Conservation (phyloP, 805 yeast species). For the Starmerella potacharoeniae region DNA sequence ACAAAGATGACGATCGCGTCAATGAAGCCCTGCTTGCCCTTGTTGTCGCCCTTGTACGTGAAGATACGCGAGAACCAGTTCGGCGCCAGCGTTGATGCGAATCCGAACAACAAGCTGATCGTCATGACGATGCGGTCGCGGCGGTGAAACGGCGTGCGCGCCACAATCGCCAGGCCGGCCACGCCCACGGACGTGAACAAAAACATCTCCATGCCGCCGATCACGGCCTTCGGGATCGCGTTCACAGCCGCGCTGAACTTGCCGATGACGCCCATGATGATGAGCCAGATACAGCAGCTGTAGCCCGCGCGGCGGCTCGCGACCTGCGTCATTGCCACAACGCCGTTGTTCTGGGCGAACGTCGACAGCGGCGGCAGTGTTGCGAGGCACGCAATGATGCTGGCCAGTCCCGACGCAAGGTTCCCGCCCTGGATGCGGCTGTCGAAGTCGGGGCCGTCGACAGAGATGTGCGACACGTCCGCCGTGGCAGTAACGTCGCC, state of each 20-base stretch:
- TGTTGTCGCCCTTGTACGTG: slow-evolving; percentile 51
- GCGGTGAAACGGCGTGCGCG: slow-evolving; percentile 45
- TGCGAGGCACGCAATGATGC: slow-evolving; percentile 62
- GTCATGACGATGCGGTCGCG: slow-evolving; percentile 66
- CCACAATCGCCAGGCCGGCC: slow-evolving; percentile 58
- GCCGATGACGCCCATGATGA: slow-evolving; percentile 78
- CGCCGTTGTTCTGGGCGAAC: slow-evolving; percentile 93
- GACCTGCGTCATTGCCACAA: slow-evolving; percentile 81
- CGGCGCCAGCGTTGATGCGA: slow-evolving; percentile 55
- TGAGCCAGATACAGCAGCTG: slow-evolving; percentile 67
- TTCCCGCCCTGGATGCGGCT: slow-evolving; percentile 88
- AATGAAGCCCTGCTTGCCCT: slow-evolving; percentile 46
- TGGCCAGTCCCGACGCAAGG: slow-evolving; percentile 77
- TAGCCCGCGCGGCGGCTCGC: slow-evolving; percentile 75
- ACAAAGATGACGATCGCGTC: slow-evolving; percentile 58
- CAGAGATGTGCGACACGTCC: slow-evolving; percentile 77
- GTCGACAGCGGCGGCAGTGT: slow-evolving; percentile 86
- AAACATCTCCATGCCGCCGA: slow-evolving; percentile 83
- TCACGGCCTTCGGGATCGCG: slow-evolving; percentile 63
- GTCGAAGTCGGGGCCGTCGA: slow-evolving; percentile 72
- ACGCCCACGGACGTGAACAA: slow-evolving; percentile 66
- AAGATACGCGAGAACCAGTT: slow-evolving; percentile 55
- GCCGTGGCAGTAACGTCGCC: slow-evolving; percentile 93
- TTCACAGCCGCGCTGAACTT: slow-evolving; percentile 81
- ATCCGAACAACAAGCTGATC: slow-evolving; percentile 50